A percentile compares a stretch with the other conserved stretches of the same genome.
phyloP scores from a whole-genome alignment of 768 basidiomycete genomes.

The Suillus alpinus region DNA sequence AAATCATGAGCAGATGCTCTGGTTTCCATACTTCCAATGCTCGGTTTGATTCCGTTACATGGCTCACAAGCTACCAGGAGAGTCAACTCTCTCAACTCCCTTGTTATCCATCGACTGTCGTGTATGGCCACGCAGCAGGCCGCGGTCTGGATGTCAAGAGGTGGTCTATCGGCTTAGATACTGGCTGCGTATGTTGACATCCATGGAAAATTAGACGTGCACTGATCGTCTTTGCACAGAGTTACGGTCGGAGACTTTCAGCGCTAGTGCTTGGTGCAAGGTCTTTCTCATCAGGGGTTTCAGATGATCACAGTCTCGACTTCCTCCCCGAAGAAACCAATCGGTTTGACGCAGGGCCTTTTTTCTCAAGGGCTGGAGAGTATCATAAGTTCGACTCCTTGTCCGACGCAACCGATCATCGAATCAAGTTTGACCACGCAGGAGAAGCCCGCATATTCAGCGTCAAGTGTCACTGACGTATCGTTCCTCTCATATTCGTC shows the following conservation, averaged over 20 bases:
- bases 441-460: slow-evolving; percentile 48
- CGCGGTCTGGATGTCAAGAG: slow-evolving; percentile 79
- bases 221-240: slow-evolving; percentile 26
- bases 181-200: slow-evolving; percentile 67
- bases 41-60: neutral
- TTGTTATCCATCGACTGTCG: slow-evolving; percentile 72
- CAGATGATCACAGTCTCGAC: neutral
- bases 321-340: neutral
- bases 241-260: slow-evolving; percentile 61
- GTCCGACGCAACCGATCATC: neutral
- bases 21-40: slow-evolving; percentile 38
- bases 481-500: neutral
- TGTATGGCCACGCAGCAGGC: slow-evolving; percentile 85
- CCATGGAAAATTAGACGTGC: neutral
- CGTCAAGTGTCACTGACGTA: slow-evolving; percentile 39
- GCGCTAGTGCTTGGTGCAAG: slow-evolving; percentile 56
- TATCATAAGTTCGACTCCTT: neutral
- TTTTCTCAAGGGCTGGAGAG: neutral
- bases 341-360: neutral
- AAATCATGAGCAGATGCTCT: slow-evolving; percentile 54
- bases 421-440: slow-evolving; percentile 24
- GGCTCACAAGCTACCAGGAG: slow-evolving; percentile 1
- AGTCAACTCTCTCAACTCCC: slow-evolving; percentile 36
- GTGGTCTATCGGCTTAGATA: slow-evolving; percentile 79
- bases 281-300: slow-evolving; percentile 28